These are phyloP conservation scores for Eucommia ulmoides DNA, from an alignment of 257 asterid genomes.

Conservation along the genomic window DNA sequence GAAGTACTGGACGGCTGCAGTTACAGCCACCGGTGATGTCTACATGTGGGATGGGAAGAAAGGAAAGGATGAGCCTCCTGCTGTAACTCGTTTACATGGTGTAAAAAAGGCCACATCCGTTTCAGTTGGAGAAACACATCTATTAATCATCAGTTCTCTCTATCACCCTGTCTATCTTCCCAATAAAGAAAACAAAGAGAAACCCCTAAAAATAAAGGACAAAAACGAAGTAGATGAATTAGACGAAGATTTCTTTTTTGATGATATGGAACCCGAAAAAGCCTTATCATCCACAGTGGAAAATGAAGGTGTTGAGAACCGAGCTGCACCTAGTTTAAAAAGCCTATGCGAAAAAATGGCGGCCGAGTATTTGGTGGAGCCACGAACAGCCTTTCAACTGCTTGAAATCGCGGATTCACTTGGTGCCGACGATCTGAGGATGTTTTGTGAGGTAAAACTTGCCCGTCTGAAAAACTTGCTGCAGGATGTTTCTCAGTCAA, in stretches of 20 bases:
- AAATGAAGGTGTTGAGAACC: slow-evolving; percentile 22
- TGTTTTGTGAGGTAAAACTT: slow-evolving; percentile 59
- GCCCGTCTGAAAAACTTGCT: slow-evolving; percentile 16
- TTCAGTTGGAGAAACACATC: slow-evolving; percentile 95
- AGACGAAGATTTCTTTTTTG: slow-evolving; percentile 48
- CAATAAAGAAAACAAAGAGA: slow-evolving; percentile 13
- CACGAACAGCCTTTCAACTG: slow-evolving; percentile 67
- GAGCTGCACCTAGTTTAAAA: slow-evolving; percentile 38
- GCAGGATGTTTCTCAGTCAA: too few species aligned
- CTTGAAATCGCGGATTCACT: slow-evolving; percentile 88
- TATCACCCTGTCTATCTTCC: slow-evolving; percentile 67
- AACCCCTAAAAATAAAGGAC: slow-evolving; percentile 19
- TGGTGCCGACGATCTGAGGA: slow-evolving; percentile 70
- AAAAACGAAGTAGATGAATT: slow-evolving; percentile 44
- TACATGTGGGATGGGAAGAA: slow-evolving; percentile 89
- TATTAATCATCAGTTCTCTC: slow-evolving; percentile 61
- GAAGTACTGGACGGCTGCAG: slow-evolving; percentile 94
- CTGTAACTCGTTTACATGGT: slow-evolving; percentile 67
- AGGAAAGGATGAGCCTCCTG: slow-evolving; percentile 44
- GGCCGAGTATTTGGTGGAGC: slow-evolving; percentile 82
- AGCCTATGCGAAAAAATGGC: slow-evolving; percentile 79
- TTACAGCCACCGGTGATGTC: slow-evolving; percentile 69
- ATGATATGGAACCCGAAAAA: slow-evolving; percentile 48
- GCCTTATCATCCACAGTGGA: slow-evolving; percentile 14
- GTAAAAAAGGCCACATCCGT: slow-evolving; percentile 85